Evolutionary conservation across 2,329 filamentous ascomycete genomes (phyloP).

Genomic region (Colletotrichum simmondsii): DNA sequence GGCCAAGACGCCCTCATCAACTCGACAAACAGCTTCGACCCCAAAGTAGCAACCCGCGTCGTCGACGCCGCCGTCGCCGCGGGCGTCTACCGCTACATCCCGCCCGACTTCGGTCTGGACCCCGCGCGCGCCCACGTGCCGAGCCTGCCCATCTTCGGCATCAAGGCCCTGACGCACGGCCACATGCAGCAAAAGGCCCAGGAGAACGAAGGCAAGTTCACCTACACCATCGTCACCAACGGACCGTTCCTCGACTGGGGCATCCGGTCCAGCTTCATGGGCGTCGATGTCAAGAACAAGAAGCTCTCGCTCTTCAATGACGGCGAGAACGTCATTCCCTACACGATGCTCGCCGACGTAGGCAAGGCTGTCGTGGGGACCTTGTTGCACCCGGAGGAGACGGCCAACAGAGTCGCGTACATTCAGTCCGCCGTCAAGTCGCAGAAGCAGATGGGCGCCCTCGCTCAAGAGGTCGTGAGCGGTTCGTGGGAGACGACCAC

Average conservation of each 20-base stretch:
- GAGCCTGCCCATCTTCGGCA: slow-evolving; percentile 35
- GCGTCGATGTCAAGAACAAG: slow-evolving; percentile 39
- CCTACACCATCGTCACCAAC: slow-evolving; percentile 43
- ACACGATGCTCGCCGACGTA: slow-evolving; percentile 40
- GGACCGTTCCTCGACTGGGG: slow-evolving; percentile 45
- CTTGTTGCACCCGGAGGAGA: slow-evolving; percentile 41
- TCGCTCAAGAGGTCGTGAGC: slow-evolving; percentile 36
- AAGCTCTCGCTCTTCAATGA: slow-evolving; percentile 37
- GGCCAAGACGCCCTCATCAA: slow-evolving; percentile 67
- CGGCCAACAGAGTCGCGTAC: slow-evolving; percentile 41
- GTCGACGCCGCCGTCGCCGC: slow-evolving; percentile 69
- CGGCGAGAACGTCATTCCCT: slow-evolving; percentile 39
- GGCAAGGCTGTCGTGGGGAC: slow-evolving; percentile 40
- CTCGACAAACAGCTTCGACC: slow-evolving; percentile 42
- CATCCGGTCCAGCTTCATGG: slow-evolving; percentile 37
- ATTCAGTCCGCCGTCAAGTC: slow-evolving; percentile 38
- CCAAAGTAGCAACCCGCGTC: slow-evolving; percentile 54
- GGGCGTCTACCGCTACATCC: slow-evolving; percentile 71
- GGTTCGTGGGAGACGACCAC: slow-evolving; percentile 35
- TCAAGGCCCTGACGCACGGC: slow-evolving; percentile 35
- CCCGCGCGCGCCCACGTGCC: slow-evolving; percentile 36
- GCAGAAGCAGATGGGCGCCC: slow-evolving; percentile 38
- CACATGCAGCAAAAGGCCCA: slow-evolving; percentile 40
- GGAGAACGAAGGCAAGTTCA: slow-evolving; percentile 33
- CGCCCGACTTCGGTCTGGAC: slow-evolving; percentile 65